phyloP scores from a whole-genome alignment of 208 protist species.

The Crithidia brevicula region DNA sequence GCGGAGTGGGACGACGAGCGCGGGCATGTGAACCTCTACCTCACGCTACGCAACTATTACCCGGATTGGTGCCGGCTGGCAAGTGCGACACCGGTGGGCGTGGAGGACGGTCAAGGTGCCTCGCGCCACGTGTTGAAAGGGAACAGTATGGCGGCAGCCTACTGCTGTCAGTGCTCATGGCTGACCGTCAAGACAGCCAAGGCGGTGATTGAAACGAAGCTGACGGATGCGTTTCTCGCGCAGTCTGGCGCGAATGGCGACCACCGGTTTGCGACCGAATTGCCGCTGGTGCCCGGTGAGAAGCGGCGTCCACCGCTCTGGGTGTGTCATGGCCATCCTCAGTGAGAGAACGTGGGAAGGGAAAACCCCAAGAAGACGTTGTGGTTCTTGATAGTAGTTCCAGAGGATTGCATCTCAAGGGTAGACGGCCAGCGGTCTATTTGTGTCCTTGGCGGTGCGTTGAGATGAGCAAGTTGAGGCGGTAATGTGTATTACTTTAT shows the following conservation, averaged over 20 bases:
- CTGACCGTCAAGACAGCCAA: constrained; percentile 52
- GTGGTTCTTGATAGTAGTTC: too few species aligned
- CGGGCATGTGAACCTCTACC: constrained; percentile 71
- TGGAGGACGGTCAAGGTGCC: constrained; percentile 8
- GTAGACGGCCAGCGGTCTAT: too few species aligned
- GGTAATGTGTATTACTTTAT: too few species aligned
- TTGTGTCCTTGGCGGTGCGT: too few species aligned
- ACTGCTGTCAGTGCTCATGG: constrained; percentile 91
- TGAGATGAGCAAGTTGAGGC: too few species aligned
- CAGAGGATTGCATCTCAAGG: too few species aligned
- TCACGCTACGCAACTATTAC: constrained; percentile 88
- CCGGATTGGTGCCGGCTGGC: constrained; percentile 87
- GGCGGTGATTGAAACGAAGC: constrained; percentile 60
- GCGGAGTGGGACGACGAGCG: constrained; percentile 68
- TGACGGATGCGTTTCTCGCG: constrained; percentile 41
- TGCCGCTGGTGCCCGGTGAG: constrained; percentile 46
- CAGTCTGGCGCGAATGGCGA: constrained; percentile 2
- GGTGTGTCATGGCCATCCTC: constrained; percentile 72
- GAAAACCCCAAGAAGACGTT: too few species aligned
- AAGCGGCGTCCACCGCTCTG: constrained; percentile 77
- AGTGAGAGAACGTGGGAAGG: too few species aligned
- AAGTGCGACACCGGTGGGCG: constrained; percentile 54
- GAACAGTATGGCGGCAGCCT: constrained; percentile 51
- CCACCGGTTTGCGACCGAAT: constrained; percentile 57
- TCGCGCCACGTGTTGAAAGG: constrained; percentile 39